Percentiles rank a stretch among this genome's conserved stretches.
Conservation (phyloP, 805 yeast genomes). For the Scheffersomyces amazonensis region DNA sequence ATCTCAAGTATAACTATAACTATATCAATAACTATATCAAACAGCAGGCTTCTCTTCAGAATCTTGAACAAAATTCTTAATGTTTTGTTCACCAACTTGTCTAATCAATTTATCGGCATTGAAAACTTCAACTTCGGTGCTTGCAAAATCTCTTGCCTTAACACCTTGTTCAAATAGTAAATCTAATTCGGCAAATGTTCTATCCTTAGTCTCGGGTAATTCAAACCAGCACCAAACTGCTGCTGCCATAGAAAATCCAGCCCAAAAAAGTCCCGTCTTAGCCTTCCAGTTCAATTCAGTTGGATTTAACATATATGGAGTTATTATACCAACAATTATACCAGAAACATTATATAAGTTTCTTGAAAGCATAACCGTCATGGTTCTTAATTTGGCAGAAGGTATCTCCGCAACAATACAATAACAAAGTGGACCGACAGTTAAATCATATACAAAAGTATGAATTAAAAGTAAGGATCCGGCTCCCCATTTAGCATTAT, state of each 20-base stretch:
- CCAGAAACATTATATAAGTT: conserved; percentile 35
- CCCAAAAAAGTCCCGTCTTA: conserved; percentile 44
- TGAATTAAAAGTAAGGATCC: conserved; percentile 47
- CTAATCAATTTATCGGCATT: conserved; percentile 34
- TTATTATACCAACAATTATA: conserved; percentile 28
- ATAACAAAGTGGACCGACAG: conserved; percentile 38
- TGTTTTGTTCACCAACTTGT: conserved; percentile 31
- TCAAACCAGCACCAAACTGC: conserved; percentile 48
- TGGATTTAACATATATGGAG: conserved; percentile 43
- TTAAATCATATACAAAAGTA: conserved; percentile 44
- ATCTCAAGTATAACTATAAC: too few species aligned
- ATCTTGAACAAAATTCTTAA: conserved; percentile 24
- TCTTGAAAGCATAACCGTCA: conserved; percentile 37
- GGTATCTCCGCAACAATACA: conserved; percentile 40
- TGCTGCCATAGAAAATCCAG: conserved; percentile 27
- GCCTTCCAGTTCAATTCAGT: conserved; percentile 47
- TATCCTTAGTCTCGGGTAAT: conserved; percentile 57
- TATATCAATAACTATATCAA: too few species aligned
- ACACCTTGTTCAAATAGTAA: conserved; percentile 41
- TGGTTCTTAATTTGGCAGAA: conserved; percentile 32
- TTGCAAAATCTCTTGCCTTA: conserved; percentile 43
- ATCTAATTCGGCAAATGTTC: conserved; percentile 62
- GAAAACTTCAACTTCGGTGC: conserved; percentile 38
- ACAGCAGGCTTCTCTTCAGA: too few species aligned
- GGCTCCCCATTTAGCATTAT: conserved; percentile 38